A percentile compares a stretch with the other conserved stretches of the same genome.
phyloP scores from a whole-genome alignment of 2,329 filamentous ascomycete genomes.

The Emericellopsis atlantica region DNA sequence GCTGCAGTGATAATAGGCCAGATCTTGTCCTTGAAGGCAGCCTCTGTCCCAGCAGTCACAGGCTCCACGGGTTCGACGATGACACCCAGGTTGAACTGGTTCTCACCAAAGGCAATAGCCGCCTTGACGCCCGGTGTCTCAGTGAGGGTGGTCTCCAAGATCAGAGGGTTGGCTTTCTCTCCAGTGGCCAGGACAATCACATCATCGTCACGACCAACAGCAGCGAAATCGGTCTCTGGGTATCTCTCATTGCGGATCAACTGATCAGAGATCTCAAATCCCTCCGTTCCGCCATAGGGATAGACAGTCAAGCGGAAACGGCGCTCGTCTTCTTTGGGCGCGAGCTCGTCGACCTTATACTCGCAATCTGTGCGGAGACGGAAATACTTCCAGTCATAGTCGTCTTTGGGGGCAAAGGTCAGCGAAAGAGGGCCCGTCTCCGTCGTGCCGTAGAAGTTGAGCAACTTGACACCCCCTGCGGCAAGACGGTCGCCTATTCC shows the following conservation, averaged over 20 bases:
- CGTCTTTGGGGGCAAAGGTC: neutral
- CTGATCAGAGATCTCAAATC: conserved; percentile 18
- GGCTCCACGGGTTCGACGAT: conserved; percentile 8
- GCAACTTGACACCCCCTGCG: neutral
- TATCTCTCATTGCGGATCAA: conserved; percentile 13
- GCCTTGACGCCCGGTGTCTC: conserved; percentile 7
- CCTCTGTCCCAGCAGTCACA: neutral
- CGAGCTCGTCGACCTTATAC: neutral
- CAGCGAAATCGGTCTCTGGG: conserved; percentile 11
- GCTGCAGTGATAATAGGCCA: conserved; percentile 8
- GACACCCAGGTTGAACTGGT: conserved; percentile 9
- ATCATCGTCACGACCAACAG: conserved; percentile 19
- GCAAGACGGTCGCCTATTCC: neutral
- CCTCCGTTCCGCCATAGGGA: conserved; percentile 12
- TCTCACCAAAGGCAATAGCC: conserved; percentile 9
- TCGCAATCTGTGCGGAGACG: neutral
- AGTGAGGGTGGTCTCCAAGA: conserved; percentile 8
- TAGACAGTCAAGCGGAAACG: neutral
- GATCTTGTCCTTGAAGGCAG: conserved; percentile 6
- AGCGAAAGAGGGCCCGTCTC: neutral
- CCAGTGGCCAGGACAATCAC: conserved; percentile 12
- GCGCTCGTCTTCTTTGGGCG: neutral
- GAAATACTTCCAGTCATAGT: neutral
- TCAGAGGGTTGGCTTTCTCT: conserved; percentile 10
- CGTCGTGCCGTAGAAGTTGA: neutral